Evolutionary conservation across 2,329 filamentous ascomycete genomes (phyloP).

Genomic region (Lasiodiplodia hormozganensis): DNA sequence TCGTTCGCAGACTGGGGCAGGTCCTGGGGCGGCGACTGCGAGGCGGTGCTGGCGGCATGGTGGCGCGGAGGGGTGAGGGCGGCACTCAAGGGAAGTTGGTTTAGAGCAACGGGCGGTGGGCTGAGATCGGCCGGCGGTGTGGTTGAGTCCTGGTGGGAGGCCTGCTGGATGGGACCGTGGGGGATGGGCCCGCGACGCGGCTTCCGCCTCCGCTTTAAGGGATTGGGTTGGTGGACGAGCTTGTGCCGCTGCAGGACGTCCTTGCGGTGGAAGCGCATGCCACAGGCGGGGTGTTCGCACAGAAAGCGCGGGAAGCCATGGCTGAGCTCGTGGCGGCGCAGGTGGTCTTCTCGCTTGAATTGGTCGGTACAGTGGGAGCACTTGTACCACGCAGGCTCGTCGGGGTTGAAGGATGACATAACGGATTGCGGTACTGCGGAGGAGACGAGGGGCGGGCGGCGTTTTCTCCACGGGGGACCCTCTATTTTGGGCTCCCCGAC

Average conservation of each 20-base stretch:
- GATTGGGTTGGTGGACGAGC: slow-evolving; percentile 30
- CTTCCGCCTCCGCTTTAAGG: slow-evolving; percentile 28
- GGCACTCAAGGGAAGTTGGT: background rate
- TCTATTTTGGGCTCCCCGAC: slow-evolving; percentile 16
- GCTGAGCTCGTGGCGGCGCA: slow-evolving; percentile 31
- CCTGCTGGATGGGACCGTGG: slow-evolving; percentile 28
- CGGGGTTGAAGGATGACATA: slow-evolving; percentile 24
- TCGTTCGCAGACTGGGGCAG: slow-evolving; percentile 1
- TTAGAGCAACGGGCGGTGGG: background rate
- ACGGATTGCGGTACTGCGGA: slow-evolving; percentile 24
- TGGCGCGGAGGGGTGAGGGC: slow-evolving; percentile 1
- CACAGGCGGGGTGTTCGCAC: slow-evolving; percentile 30
- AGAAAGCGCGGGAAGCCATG: slow-evolving; percentile 31
- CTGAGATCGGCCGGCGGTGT: background rate
- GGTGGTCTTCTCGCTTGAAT: slow-evolving; percentile 31
- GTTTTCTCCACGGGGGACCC: slow-evolving; percentile 22
- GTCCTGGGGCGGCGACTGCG: slow-evolving; percentile 2
- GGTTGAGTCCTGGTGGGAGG: background rate
- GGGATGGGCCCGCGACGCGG: slow-evolving; percentile 25
- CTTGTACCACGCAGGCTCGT: slow-evolving; percentile 29
- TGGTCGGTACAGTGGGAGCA: slow-evolving; percentile 30
- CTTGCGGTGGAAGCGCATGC: slow-evolving; percentile 31
- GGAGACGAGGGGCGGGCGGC: slow-evolving; percentile 27
- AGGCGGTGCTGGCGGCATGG: slow-evolving; percentile 6
- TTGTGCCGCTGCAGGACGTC: slow-evolving; percentile 31